These are phyloP conservation scores for Alternaria angustiovoidea DNA, from an alignment of 2,329 filamentous ascomycete genomes.

Conservation along the genomic window DNA sequence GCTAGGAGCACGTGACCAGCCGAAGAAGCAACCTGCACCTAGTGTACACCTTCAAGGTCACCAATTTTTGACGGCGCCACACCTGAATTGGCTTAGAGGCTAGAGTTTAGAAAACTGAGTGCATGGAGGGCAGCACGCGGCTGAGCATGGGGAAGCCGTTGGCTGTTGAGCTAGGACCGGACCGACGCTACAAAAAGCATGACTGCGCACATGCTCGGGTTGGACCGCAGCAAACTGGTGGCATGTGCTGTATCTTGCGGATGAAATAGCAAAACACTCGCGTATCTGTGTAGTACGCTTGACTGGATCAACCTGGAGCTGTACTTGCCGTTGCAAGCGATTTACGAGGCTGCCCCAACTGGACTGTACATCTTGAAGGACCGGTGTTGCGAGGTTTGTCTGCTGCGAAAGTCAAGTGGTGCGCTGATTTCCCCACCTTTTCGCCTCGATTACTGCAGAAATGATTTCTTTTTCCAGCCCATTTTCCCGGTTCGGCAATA, in stretches of 20 bases:
- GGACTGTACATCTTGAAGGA: fast-evolving
- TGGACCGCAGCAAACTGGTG: not conserved
- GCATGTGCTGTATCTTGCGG: not conserved
- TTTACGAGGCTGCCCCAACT: not conserved
- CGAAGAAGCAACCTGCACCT: no score
- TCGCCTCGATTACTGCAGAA: not conserved
- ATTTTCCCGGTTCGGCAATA: not conserved
- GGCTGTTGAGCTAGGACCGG: not conserved
- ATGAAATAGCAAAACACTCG: not conserved
- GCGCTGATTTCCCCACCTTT: not conserved
- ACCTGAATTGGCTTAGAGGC: no score
- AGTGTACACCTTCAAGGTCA: no score
- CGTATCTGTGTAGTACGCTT: not conserved
- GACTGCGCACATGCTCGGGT: not conserved
- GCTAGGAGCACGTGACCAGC: no score
- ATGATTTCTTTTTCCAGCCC: not conserved
- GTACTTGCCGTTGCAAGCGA: not conserved
- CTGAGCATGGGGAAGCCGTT: no score
- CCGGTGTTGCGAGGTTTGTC: not conserved
- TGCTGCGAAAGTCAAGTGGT: not conserved
- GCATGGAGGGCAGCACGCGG: no score
- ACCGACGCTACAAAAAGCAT: not conserved
- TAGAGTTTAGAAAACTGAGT: no score
- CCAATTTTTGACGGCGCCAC: no score
- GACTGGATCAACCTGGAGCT: not conserved